Evolutionary conservation across 225 moss, liverwort and hornwort genomes (phyloP).

Genomic region (Marchantia paleacea): DNA sequence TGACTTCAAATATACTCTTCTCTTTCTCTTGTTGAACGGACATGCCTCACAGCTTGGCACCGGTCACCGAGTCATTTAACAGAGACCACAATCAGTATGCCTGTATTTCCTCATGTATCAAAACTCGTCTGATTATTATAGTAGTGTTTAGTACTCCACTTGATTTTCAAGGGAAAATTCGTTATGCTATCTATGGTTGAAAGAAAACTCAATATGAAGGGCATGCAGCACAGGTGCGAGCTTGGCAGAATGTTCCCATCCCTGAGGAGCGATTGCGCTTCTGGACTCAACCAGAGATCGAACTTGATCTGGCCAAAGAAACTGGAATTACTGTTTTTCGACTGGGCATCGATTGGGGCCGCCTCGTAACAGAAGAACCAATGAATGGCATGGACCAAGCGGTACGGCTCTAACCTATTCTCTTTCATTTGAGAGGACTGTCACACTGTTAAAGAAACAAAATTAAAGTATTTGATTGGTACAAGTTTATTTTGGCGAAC

Average conservation of each 20-base stretch:
- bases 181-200: not conserved
- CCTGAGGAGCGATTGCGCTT: slow-evolving; percentile 84
- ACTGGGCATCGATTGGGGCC: slow-evolving; percentile 95
- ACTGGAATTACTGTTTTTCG: slow-evolving; percentile 73
- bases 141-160: too few relatives aligned
- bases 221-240: slow-evolving; percentile 65
- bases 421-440: not conserved
- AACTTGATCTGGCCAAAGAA: slow-evolving; percentile 73
- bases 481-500: not conserved
- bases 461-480: not conserved
- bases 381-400: slow-evolving; percentile 55
- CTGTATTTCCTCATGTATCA: too few relatives aligned
- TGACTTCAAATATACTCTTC: too few relatives aligned
- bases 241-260: slow-evolving; percentile 75
- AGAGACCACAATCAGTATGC: too few relatives aligned
- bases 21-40: too few relatives aligned
- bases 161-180: too few relatives aligned
- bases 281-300: slow-evolving; percentile 72
- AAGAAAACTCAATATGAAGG: slow-evolving; percentile 3
- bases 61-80: too few relatives aligned
- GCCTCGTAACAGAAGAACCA: slow-evolving; percentile 76
- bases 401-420: slow-evolving; percentile 33
- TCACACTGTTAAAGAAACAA: not conserved
- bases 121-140: too few relatives aligned
- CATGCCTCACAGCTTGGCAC: too few relatives aligned